Conservation (phyloP, 306 rosid genomes). For the Coriaria nepalensis region DNA sequence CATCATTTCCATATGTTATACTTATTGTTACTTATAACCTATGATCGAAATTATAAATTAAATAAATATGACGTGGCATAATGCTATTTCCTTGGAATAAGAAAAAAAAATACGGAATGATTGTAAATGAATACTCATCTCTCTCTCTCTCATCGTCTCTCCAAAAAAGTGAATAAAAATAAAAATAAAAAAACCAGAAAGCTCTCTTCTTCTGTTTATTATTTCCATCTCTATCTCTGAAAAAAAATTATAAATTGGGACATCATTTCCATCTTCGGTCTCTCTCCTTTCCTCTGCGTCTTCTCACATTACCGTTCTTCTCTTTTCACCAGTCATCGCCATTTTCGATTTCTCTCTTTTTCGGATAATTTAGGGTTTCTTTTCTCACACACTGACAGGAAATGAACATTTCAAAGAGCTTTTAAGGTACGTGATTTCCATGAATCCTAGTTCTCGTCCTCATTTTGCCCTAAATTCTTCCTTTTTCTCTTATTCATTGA, state of each 20-base stretch:
- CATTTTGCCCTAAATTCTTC: conserved; percentile 14
- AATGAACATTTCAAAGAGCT: conserved; percentile 7
- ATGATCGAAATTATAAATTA: no score
- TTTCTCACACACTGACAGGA: conserved; percentile 8
- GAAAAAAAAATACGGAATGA: no score
- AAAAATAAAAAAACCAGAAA: no score
- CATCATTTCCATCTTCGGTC: conserved; percentile 12
- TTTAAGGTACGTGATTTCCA: conserved; percentile 39
- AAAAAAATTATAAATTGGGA: conserved; percentile 19
- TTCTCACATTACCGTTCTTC: conserved; percentile 14
- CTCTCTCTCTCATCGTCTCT: no score
- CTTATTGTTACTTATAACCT: no score
- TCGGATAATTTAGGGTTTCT: conserved; percentile 19
- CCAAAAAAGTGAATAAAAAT: no score
- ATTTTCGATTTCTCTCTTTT: conserved; percentile 14
- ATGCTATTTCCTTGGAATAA: no score
- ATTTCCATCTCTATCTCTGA: conserved; percentile 6
- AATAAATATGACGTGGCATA: no score
- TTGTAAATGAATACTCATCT: no score
- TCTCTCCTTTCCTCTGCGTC: conserved; percentile 12
- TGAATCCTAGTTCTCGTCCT: conserved; percentile 10
- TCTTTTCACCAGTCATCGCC: conserved; percentile 12
- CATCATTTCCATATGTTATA: no score
- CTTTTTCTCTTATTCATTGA: conserved; percentile 14
- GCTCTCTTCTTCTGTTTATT: conserved; percentile 8